Evolutionary conservation across 2,329 filamentous ascomycete species (phyloP), one percentile per base, ranked within the genome.

Genomic region (Pseudogymnoascus sp.): DNA sequence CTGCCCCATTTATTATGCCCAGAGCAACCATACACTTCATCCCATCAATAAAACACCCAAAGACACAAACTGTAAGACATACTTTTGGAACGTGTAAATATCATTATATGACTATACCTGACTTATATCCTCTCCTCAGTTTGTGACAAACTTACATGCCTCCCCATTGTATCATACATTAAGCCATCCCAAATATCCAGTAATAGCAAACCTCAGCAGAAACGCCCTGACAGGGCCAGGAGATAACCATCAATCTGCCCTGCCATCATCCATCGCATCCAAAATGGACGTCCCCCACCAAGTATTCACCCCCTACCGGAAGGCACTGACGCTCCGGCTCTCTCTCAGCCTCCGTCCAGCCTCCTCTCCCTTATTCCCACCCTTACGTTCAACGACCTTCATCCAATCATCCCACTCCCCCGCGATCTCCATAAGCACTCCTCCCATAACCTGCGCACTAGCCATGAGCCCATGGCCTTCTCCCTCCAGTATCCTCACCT

Each of bases 381-480:
- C 62, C 20, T 60, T 61, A 14, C 70, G 66, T 5, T 77, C 81
- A 2, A 83, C 86, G 0, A 82, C 81, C 47, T 83, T 82, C 70
- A 84, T 86, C 89, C 89, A 93, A 69, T 93, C 90, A 66, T 92
- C 89, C 93, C 93, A 97, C 73, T 97, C 94, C 67, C 86, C 86
- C 59, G 90, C 89, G 70, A 99, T 96, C 76, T 99, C 94, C 74
- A 91, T 93, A 36, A 99, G 77, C n/a, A 97, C 89, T 18, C 87
- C 86, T 43, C 91, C 90, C 94, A 99, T 99, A 47, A 97, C 93
- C 12, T 80, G 79, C 0, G 94, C 92, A 67, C 88, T 95, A 0
- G 94, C 94, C 94, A 99, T 99, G 22, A 99, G 78, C 0, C 94
- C 93, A 71, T 99, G 94, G 2, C 92, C 91, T 73, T 99, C 93